phyloP scores from a whole-genome alignment of 306 rosid species.

The Lathyrus aphaca region DNA sequence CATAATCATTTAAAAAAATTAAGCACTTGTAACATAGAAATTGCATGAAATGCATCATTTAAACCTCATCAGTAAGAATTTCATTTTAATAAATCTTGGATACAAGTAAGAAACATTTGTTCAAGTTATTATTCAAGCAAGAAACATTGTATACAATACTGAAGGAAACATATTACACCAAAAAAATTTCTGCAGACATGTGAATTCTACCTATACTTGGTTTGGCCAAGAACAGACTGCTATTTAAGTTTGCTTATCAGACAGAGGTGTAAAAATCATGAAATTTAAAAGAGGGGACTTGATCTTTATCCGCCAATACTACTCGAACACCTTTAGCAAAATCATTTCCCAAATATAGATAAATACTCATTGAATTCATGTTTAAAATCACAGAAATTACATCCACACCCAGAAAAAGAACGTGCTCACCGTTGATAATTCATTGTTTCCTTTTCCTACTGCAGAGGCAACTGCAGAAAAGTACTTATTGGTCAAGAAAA shows the following conservation, averaged over 20 bases:
- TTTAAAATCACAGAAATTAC: not conserved
- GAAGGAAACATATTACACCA: not conserved
- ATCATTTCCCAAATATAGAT: slow-evolving; percentile 49
- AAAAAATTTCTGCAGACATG: no score
- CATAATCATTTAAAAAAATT: no score
- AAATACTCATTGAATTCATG: slow-evolving; percentile 16
- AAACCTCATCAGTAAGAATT: no score
- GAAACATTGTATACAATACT: slow-evolving; percentile 14
- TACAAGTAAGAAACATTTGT: no score
- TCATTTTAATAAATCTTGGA: no score
- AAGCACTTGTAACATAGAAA: no score
- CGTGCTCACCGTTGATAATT: slow-evolving; percentile 74
- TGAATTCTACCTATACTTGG: no score
- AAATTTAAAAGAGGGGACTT: slow-evolving; percentile 56
- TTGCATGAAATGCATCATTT: no score
- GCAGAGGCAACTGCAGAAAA: slow-evolving; percentile 84
- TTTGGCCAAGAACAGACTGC: no score
- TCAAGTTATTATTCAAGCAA: no score
- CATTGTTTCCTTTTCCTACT: slow-evolving; percentile 49
- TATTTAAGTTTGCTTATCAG: no score
- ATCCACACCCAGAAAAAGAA: not conserved
- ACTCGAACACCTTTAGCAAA: slow-evolving; percentile 97
- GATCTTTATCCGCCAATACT: slow-evolving; percentile 93
- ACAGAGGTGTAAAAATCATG: slow-evolving; percentile 18
- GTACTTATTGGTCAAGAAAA: slow-evolving; percentile 72